Percentiles rank a stretch among this genome's conserved stretches.
These are phyloP conservation scores for Solanum etuberosum DNA, from an alignment of 257 asterid species.

Conservation along the genomic window DNA sequence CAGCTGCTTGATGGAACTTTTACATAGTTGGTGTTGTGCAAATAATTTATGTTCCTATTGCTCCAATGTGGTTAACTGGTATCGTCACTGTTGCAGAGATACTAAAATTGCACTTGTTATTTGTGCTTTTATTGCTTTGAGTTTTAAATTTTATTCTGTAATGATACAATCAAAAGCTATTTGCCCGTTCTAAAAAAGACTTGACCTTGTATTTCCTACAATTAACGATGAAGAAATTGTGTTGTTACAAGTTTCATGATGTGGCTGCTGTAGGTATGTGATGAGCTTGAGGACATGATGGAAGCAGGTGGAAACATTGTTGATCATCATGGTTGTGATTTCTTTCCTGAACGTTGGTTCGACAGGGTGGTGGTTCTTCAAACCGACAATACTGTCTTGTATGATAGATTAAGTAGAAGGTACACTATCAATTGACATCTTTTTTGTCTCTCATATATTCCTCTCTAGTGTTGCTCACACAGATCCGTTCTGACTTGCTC, in stretches of 20 bases:
- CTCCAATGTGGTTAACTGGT: neutral
- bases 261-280: slow-evolving; percentile 51
- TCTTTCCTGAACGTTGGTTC: slow-evolving; percentile 96
- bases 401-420: slow-evolving; percentile 74
- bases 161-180: neutral
- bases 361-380: slow-evolving; percentile 76
- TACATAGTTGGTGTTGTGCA: neutral
- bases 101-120: neutral
- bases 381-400: slow-evolving; percentile 60
- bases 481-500: neutral
- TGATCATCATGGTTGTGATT: slow-evolving; percentile 94
- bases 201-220: neutral
- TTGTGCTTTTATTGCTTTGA: neutral
- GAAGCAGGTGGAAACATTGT: slow-evolving; percentile 90
- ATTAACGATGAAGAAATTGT: neutral
- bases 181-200: neutral
- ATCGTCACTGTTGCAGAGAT: neutral
- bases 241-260: neutral
- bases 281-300: slow-evolving; percentile 92
- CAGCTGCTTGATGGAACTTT: neutral
- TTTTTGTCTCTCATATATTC: neutral
- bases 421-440: neutral
- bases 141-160: neutral
- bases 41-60: neutral
- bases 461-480: neutral